Percentiles rank a stretch among this genome's conserved stretches.
These are phyloP conservation scores for Diaporthe citri DNA, from an alignment of 2,329 filamentous ascomycete genomes.

Conservation along the genomic window DNA sequence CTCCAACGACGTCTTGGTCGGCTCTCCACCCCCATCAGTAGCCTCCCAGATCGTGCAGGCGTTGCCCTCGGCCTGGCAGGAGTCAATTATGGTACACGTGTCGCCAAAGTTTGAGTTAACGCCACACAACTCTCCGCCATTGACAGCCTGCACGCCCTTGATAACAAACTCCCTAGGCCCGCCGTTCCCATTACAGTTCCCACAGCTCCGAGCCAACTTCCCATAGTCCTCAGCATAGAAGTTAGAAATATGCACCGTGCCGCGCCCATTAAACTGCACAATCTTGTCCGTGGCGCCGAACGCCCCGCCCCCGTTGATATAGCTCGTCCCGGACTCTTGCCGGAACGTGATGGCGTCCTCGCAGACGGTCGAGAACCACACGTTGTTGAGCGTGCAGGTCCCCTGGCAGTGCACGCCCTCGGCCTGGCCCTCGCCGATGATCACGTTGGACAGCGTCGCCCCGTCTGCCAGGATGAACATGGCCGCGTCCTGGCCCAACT, in stretches of 20 bases:
- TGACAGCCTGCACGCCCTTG: conserved; percentile 57
- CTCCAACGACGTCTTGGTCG: neutral
- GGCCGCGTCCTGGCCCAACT: conserved; percentile 45
- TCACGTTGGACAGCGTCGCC: conserved; percentile 62
- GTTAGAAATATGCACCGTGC: conserved; percentile 50
- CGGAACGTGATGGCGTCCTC: conserved; percentile 52
- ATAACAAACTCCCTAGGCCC: conserved; percentile 56
- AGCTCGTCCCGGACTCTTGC: conserved; percentile 52
- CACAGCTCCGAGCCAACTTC: conserved; percentile 61
- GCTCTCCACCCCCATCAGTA: conserved; percentile 7
- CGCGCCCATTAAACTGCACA: conserved; percentile 54
- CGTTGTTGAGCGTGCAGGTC: conserved; percentile 56
- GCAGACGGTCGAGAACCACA: conserved; percentile 51
- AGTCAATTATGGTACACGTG: conserved; percentile 43
- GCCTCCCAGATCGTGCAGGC: conserved; percentile 3
- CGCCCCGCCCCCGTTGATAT: conserved; percentile 54
- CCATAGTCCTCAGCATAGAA: conserved; percentile 59
- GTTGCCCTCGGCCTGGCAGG: conserved; percentile 36
- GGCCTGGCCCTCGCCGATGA: conserved; percentile 61
- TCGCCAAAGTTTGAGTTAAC: conserved; percentile 64
- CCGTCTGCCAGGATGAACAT: conserved; percentile 64
- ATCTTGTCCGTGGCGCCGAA: conserved; percentile 53
- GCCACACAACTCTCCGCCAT: conserved; percentile 56
- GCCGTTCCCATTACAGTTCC: conserved; percentile 58
- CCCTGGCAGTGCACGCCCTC: conserved; percentile 64